Evolutionary conservation across 805 yeast species (phyloP), one percentile per base, ranked within the genome.

Genomic region (Yamadazyma phyllophila): DNA sequence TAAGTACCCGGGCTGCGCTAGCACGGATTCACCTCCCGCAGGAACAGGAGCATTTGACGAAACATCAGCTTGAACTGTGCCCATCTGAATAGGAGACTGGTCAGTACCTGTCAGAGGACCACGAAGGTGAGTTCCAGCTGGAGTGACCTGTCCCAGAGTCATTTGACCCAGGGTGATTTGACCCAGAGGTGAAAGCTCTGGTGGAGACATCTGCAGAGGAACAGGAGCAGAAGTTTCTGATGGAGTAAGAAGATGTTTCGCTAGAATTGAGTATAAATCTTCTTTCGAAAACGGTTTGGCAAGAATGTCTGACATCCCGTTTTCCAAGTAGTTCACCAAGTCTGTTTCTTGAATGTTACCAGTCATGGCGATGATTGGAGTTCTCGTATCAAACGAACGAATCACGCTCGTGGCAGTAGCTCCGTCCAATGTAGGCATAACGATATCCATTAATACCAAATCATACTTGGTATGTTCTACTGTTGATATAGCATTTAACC

Each of bases 361-460:
- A 1, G 96, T 88, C 96, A 88, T 88, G 26, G 96, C 95, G 53
- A 94, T 85, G 51, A 94, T 88, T 10, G 98, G 98, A 0, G 97
- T 88, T 44, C 77, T 78, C 15, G 81, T 80, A 62, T 90, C 96
- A 60, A 88, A 88, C 14, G 85, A 81, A 54, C 98, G 76, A 39
- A 94, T 89, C 36, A 92, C 81, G 34, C 92, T 85, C 1, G 97
- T 86, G 1, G 97, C 97, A 2, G 96, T 83, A 15, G 91, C 90
- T 57, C 97, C 89, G 69, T 88, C 89, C 55, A 87, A 65, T 60
- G 85, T 86, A 10, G 96, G 96, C 94, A 87, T 87, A 16, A 87
- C 92, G 43, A 87, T 87, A 66, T 87, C 96, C 96, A 87, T 87
- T 36, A 87, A 63, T 1, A 87, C 92, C 47, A 87, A 67, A 63